phyloP scores from a whole-genome alignment of 2,329 filamentous ascomycete genomes.

The Claviceps humidiphila region DNA sequence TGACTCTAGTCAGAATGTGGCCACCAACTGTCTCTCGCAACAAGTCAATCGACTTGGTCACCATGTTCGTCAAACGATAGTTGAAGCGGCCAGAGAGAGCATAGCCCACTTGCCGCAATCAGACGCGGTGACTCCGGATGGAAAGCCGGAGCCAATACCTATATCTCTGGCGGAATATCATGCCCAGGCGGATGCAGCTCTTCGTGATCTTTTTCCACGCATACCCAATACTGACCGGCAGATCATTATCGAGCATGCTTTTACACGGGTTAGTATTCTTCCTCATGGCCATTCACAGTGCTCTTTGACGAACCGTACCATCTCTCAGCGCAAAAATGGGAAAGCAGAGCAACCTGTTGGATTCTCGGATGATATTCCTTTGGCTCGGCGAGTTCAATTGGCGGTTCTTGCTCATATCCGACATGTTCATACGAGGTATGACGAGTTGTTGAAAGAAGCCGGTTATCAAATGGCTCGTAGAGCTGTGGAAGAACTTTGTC shows the following conservation, averaged over 20 bases:
- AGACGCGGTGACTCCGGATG: conserved; percentile 11
- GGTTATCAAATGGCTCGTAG: conserved; percentile 46
- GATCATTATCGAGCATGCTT: conserved; percentile 48
- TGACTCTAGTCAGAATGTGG: conserved; percentile 6
- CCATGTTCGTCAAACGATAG: conserved; percentile 45
- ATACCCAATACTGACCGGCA: conserved; percentile 53
- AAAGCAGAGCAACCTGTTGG: conserved; percentile 45
- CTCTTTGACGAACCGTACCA: conserved; percentile 6
- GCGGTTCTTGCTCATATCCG: conserved; percentile 54
- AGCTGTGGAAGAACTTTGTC: conserved; percentile 45
- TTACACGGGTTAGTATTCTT: conserved; percentile 39
- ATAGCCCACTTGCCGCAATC: conserved; percentile 15
- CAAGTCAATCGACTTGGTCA: conserved; percentile 48
- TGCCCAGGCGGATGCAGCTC: conserved; percentile 45
- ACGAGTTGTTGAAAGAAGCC: conserved; percentile 44
- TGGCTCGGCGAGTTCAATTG: conserved; percentile 50
- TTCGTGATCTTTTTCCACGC: conserved; percentile 50
- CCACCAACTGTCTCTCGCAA: conserved; percentile 28
- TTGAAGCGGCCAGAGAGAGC: conserved; percentile 36
- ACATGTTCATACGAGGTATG: conserved; percentile 54
- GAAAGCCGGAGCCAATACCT: conserved; percentile 44
- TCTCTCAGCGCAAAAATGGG: conserved; percentile 31
- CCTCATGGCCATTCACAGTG: not conserved
- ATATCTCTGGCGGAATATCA: conserved; percentile 46
- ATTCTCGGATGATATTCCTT: conserved; percentile 38